Base-by-base conservation (phyloP, 1,284 basidiomycete genomes). In the Ganoderma lucidum region DNA sequence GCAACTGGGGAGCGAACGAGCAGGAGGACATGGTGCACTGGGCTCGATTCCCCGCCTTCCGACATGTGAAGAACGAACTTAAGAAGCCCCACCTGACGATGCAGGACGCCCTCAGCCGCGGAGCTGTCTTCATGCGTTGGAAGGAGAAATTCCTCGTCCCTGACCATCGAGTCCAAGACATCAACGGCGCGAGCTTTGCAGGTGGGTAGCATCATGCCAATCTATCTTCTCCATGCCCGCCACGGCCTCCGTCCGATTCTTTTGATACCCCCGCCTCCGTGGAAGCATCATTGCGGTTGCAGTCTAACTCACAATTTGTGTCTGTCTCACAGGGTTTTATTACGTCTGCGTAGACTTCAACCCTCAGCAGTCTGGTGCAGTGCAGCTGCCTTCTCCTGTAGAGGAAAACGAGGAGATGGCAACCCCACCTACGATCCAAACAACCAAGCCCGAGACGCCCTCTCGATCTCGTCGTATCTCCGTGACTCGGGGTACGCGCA, bases 61-160 rank as follows among this genome's bases (percentile, higher is more conserved):
- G 90, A 44, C 88, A 91, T 76, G 86, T 95, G 73, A 87, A 89
- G 81, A 84, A 88, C 76, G 88, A 96, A 74, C 85, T 96, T 72
- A 87, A 91, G 77, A 86, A 88, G 74, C 93, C 94, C 0, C 87
- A 91, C 71, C 78, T 94, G 79, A 93, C 92, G 35, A 90, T 96
- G 77, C 85, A 89, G 70, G 93, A 93, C 73, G 85, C 89, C 35
- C 62, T 73, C 17, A 90, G 92, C 76, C 87, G 90, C 56, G 90
- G 91, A 6, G 91, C 90, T 28, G 89, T 94, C 35, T 99, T 98
- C 79, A 96, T 99, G 93, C 87, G 97, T 69, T 98, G 96, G 94
- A 99, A 99, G 82, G 97, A 99, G 82, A 88, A 92, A 76, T 98
- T 98, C 81, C 84, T 99, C 69, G 95, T 98, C 15, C 97, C 97